Percentiles rank a stretch among this genome's conserved stretches.
phyloP scores from a whole-genome alignment of 306 rosid genomes.

The Hippophae rhamnoides region DNA sequence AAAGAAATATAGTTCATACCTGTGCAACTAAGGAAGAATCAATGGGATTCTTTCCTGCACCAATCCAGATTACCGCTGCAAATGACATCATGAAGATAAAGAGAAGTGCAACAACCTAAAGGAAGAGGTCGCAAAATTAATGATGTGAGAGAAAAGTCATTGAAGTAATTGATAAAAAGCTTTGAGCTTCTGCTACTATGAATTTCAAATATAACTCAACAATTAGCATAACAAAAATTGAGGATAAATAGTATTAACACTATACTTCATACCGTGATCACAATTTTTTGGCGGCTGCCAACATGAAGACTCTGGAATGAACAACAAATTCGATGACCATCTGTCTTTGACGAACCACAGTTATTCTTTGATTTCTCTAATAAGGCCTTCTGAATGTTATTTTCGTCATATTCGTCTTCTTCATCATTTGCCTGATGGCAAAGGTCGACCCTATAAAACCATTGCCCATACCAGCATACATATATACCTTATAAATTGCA shows the following conservation, averaged over 20 bases:
- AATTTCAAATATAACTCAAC: no score
- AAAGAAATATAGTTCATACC: constrained; percentile 27
- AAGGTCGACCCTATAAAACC: constrained; percentile 62
- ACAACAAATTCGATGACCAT: constrained; percentile 40
- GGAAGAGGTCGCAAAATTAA: constrained; percentile 22
- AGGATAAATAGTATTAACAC: background rate
- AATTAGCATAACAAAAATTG: background rate
- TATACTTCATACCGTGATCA: constrained; percentile 34
- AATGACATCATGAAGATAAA: constrained; percentile 39
- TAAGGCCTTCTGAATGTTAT: constrained; percentile 33
- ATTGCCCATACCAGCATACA: constrained; percentile 24
- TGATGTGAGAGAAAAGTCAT: background rate
- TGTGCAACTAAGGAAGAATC: constrained; percentile 45
- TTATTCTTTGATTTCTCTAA: constrained; percentile 33
- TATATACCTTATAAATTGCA: constrained; percentile 24
- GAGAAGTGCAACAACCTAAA: constrained; percentile 43
- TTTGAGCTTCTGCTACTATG: background rate
- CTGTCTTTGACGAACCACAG: constrained; percentile 20
- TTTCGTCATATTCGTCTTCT: constrained; percentile 50
- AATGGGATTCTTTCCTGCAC: constrained; percentile 36
- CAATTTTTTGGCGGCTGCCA: constrained; percentile 58
- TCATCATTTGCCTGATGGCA: constrained; percentile 72
- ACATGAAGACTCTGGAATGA: constrained; percentile 42
- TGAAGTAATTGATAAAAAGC: constrained; percentile 2
- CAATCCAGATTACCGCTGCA: constrained; percentile 46